Conservation (phyloP, 306 rosid genomes). For the Gastrolobium villosum region DNA sequence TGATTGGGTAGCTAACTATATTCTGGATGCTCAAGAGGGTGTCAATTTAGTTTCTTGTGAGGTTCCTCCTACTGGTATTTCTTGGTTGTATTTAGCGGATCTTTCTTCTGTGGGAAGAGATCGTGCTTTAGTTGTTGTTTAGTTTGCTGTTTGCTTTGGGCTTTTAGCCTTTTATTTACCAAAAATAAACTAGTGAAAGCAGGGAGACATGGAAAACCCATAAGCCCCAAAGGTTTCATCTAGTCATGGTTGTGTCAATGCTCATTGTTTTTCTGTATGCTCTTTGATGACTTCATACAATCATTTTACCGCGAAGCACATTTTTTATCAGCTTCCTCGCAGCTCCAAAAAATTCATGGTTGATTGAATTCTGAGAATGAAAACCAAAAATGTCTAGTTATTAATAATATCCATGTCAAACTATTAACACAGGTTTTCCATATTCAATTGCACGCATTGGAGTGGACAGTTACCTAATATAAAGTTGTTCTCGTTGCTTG, state of each 20-base stretch:
- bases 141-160: no score
- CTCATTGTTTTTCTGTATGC: not conserved
- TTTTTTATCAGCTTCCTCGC: not conserved
- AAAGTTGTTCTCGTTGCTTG: not conserved
- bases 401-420: not conserved
- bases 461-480: slow-evolving; percentile 15
- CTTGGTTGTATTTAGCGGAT: no score
- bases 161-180: no score
- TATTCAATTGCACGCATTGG: not conserved
- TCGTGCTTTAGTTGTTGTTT: no score
- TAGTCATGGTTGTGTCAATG: not conserved
- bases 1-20: no score
- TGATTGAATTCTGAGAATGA: not conserved
- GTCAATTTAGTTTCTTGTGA: no score
- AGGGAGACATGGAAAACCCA: no score
- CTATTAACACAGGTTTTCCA: not conserved
- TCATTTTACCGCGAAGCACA: not conserved
- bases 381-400: not conserved
- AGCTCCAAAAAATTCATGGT: not conserved
- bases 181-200: no score
- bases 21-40: no score
- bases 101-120: no score
- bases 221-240: not conserved
- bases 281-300: not conserved
- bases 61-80: no score